Base-by-base conservation (phyloP, 352 stramenopile genomes). In the Pythium oligandrum region DNA sequence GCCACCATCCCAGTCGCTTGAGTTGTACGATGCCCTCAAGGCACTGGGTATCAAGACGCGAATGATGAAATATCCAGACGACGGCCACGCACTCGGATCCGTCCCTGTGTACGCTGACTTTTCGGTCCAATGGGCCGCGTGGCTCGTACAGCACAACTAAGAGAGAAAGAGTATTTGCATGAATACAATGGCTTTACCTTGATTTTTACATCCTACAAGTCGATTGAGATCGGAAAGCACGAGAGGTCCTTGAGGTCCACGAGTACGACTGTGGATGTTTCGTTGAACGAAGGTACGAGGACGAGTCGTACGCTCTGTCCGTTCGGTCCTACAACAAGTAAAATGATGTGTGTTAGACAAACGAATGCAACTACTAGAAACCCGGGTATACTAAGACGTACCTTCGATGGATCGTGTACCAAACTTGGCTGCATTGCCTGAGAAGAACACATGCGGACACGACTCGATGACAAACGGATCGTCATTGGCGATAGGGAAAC, bases 401-500 rank as follows among this genome's bases (percentile, higher is more conserved):
- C 78, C 72, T 64, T 77, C 61, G 10, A 96, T 67, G 12, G 92
- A 61, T 3, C 75, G 67, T n/a, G 83, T 83, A 42, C 75, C 85
- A 73, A 97, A 98, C 26, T 59, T 55, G 32, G 83, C 71, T 64
- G 89, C 78, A 63, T 98, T 98, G 46, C 96, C 96, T 4, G 83
- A 80, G 62, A 98, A 98, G 55, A 97, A 94, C 40, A 98, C 62
- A 51, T 96, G 74, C 43, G 96, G 94, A 48, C 66, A 75, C 33
- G 75, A 64, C 53, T 93, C 72, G 10, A 98, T 57, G 8, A 98
- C 81, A 64, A 98, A 98, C 36, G 95, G 93, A 60, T 98, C 96
- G 4, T 78, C 71, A 35, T 92, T 81, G 0, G 75, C 66, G 46
- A 97, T 91, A 0, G 96, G 96, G 63, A 98, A 98, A 45, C 86